Base-by-base conservation (phyloP, 2,329 filamentous ascomycete species). In the Pseudocercospora crystallina region DNA sequence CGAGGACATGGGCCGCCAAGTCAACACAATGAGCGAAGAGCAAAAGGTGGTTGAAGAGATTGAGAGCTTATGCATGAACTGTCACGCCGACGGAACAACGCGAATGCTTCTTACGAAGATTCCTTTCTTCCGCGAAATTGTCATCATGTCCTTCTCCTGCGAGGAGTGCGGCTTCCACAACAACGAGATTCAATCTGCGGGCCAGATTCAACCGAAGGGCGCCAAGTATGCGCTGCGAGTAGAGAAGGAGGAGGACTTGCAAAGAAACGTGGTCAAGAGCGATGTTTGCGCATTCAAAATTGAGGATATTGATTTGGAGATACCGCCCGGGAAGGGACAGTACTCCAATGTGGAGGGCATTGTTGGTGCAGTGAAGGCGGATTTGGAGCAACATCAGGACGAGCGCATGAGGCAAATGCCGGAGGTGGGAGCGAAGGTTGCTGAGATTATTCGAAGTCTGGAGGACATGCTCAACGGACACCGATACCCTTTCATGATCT, bases 71-170 rank as follows among this genome's bases (percentile, higher is more conserved):
- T 80, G 77, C 65, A 79, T 80, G 76, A 79, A 79, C 66, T 80
- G 77, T 60, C 75, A 78, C 57, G 74, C 76, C 43, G 64, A 79
- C 58, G 94, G 94, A 64, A 82, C 77, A 1, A 99, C 94, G 11
- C 82, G 86, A 52, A 81, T 99, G 15, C 83, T 99, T 37, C 83
- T 99, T 47, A 95, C 95, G 12, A 84, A 84, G 59, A 96, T 99
- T 49, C 94, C 94, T 12, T 97, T 90, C 79, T 99, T 99, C 78
- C 90, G 90, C 75, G 92, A 99, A 71, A 85, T 99, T 57, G 90
- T 99, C 65, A 83, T 99, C 71, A 96, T 96, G 85, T 97, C 92
- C 56, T 99, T 99, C 72, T 82, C 83, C 60, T 99, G 94, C 77
- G 84, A 89, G 5, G 83, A 96, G 72, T 99, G 94, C 76, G 78